Conservation (phyloP, 176 grass and related monocot genomes). For the Musa acuminata region DNA sequence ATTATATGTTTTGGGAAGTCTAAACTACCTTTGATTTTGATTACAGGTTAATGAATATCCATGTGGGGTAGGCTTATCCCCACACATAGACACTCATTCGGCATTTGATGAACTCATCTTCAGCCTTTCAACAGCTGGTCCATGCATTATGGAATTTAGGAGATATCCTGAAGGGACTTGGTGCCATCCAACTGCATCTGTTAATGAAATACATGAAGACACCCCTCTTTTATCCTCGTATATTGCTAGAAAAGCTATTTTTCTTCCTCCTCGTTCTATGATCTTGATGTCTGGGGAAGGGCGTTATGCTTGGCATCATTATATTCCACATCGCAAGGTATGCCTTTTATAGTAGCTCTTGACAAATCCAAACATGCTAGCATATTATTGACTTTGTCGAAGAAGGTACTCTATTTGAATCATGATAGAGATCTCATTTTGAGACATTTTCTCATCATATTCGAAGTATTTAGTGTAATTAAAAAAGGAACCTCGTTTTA, state of each 20-base stretch:
- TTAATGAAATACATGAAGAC: conserved; percentile 39
- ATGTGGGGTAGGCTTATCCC: conserved; percentile 81
- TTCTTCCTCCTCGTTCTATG: conserved; percentile 65
- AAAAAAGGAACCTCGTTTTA: no score
- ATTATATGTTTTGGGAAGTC: neutral
- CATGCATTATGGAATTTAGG: conserved; percentile 97
- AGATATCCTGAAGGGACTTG: conserved; percentile 61
- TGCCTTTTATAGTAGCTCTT: conserved; percentile 8
- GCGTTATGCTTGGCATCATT: conserved; percentile 94
- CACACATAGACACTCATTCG: conserved; percentile 93
- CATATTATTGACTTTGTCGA: neutral
- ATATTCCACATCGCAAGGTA: conserved; percentile 99
- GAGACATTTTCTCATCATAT: neutral
- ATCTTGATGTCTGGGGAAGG: conserved; percentile 95
- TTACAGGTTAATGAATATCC: conserved; percentile 94
- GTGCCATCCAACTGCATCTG: conserved; percentile 33
- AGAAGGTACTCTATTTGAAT: neutral
- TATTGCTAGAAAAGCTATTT: conserved; percentile 63
- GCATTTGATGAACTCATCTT: conserved; percentile 95
- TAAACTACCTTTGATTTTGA: conserved; percentile 23
- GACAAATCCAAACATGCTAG: neutral
- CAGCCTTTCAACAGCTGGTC: conserved; percentile 79
- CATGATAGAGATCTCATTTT: no score
- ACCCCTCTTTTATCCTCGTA: conserved; percentile 21
- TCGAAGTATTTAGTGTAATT: no score